These are phyloP conservation scores for Croton setiger DNA, from an alignment of 441 rosid genomes.

Conservation along the genomic window DNA sequence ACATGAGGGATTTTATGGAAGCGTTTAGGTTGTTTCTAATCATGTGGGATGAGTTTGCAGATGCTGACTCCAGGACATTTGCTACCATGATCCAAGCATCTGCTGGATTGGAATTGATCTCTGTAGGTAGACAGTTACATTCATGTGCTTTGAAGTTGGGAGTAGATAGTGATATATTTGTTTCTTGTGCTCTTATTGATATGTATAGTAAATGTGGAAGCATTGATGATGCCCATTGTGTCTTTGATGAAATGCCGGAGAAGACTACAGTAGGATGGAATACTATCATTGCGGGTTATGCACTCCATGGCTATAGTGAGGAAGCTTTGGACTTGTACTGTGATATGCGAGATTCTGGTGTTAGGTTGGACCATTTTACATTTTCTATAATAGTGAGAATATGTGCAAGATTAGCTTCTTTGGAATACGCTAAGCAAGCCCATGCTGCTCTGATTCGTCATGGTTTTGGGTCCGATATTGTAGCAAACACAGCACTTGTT, in stretches of 20 bases:
- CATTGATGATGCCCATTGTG: constrained; percentile 65
- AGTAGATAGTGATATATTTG: constrained; percentile 43
- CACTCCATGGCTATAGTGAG: constrained; percentile 76
- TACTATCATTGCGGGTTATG: constrained; percentile 69
- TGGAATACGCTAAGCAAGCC: constrained; percentile 76
- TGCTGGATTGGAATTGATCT: constrained; percentile 56
- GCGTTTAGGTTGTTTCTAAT: constrained; percentile 59
- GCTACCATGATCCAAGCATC: constrained; percentile 68
- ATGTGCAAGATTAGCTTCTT: constrained; percentile 70
- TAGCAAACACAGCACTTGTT: constrained; percentile 74
- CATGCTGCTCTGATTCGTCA: constrained; percentile 67
- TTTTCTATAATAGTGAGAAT: constrained; percentile 68
- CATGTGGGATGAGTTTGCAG: constrained; percentile 81
- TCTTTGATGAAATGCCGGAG: constrained; percentile 71
- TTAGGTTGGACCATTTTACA: constrained; percentile 68
- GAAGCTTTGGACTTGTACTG: constrained; percentile 69
- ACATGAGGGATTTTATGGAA: constrained; percentile 51
- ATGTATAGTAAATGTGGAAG: constrained; percentile 92
- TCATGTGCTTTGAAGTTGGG: constrained; percentile 61
- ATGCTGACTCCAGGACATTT: constrained; percentile 48
- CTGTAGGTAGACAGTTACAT: constrained; percentile 69
- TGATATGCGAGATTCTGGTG: constrained; percentile 77
- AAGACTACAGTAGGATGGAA: constrained; percentile 88
- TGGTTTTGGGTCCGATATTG: constrained; percentile 69
- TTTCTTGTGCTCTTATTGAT: constrained; percentile 75